These are phyloP conservation scores for Fusarium sp. DNA, from an alignment of 2,329 filamentous ascomycete species.

Conservation along the genomic window DNA sequence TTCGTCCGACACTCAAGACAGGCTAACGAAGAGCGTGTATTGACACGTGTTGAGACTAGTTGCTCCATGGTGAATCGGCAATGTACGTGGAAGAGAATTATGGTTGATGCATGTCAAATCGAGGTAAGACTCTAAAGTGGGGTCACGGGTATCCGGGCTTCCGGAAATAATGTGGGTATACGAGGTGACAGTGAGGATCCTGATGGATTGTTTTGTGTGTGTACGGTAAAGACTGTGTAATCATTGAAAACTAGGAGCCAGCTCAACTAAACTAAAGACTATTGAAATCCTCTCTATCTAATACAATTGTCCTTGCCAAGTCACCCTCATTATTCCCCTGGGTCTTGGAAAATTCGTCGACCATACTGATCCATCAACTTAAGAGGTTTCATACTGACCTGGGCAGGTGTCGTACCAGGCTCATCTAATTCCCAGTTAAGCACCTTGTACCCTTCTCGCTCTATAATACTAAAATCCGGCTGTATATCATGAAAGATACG, in stretches of 20 bases:
- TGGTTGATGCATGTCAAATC: not conserved
- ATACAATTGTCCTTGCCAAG: fast-evolving
- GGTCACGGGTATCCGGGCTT: not conserved
- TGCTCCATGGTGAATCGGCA: conserved; percentile 1
- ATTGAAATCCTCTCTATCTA: fast-evolving
- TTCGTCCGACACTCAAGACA: conserved; percentile 64
- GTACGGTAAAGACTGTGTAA: not conserved
- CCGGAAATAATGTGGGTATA: too few relatives aligned
- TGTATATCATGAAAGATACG: not conserved
- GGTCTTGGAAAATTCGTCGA: not conserved
- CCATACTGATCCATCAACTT: not conserved
- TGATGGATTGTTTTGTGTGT: too few relatives aligned
- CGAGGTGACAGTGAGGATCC: fast-evolving
- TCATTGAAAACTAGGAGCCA: fast-evolving
- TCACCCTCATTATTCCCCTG: not conserved
- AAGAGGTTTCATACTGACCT: not conserved
- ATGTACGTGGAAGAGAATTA: not conserved
- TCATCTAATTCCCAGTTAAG: not conserved
- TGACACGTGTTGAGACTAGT: not conserved
- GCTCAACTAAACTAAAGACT: fast-evolving
- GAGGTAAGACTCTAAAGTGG: not conserved
- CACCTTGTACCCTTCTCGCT: not conserved
- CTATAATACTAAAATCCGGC: fast-evolving
- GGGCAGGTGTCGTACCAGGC: not conserved
- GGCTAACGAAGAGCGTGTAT: conserved; percentile 53